Base-by-base conservation (phyloP, 108 stramenopile genomes). In the Discostella pseudostelligera region DNA sequence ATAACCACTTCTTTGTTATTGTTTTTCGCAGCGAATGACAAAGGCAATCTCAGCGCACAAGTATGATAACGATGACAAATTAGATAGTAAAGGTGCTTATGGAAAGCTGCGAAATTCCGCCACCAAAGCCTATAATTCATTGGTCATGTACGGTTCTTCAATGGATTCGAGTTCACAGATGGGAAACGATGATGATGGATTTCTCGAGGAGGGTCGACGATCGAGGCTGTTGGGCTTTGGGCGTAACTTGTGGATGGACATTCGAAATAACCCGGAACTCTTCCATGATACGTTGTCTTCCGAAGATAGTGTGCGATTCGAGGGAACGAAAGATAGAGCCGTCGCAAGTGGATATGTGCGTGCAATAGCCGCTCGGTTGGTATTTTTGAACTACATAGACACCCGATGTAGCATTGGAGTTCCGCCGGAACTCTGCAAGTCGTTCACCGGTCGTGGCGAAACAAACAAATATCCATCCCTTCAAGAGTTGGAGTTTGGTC, bases 171-270 rank as follows among this genome's bases (percentile, higher is more conserved):
- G 71, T 17, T 59, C 58, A 1, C 2, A 20, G n/a, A 11, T 17
- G 1, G 1, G 45, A 25, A 59, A 39, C 21, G 26, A 40, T 42
- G 26, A 39, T 45, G 50, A 19, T 11, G 13, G 13, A 17, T 43
- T 25, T 21, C 29, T 67, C 3, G 46, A 49, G 35, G 65, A 74
- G 26, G 53, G 17, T 19, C 55, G 59, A 5, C 59, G 73, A 25
- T 56, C 59, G 21, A 56, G 43, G 22, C 35, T 78, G 7, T 37
- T 36, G 42, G 39, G 45, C 9, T 26, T 58, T 36, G 76, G 76
- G 9, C 67, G 55, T 16, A 72, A 72, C n/a, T 37, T 78, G 11
- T 78, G 76, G 76, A 78, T 73, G 76, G 60, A 25, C n/a, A 61
- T 78, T 10, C 65, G 72, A 17, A 39, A 58, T 39, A 67, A 78